Base-by-base conservation (phyloP, 371 early-diverging fungal genomes). In the Zychaea mexicana region DNA sequence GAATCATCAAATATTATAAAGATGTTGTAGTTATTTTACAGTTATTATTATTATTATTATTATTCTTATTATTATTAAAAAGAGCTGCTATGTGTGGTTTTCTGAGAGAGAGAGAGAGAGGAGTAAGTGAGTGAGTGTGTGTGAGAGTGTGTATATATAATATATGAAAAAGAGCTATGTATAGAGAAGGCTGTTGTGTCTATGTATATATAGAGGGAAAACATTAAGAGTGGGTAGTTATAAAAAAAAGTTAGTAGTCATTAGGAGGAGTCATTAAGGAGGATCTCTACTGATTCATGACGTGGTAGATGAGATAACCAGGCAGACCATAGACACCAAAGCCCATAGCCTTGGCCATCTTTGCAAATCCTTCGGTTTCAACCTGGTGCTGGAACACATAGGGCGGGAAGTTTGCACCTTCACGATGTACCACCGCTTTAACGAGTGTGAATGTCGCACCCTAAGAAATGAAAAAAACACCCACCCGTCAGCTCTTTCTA, bases 361-460 rank as follows among this genome's bases (percentile, higher is more conserved):
- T 88, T 32, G 89, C 90, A 72, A 92, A 81, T n/a, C 92, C 92
- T 77, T 90, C 92, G 9, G 91, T 90, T 67, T 92, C 91, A 5
- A 90, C 78, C 56, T 81, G 76, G 42, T 81, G 78, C 28, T 81
- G 73, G 52, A 74, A 81, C 5, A 71, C 58, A 58, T 70, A 81
- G 1, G 81, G 66, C 32, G 81, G 81, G 62, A 81, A 81, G 30
- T 71, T 76, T 26, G 87, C 83, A 10, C 90, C 91, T 42, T 82
- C 79, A 6, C 89, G 88, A 67, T 90, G 89, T 7, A 92, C 88
- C 33, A 77, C 70, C 9, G 90, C 85, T 62, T 86, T 88, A 52
- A 90, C 87, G 19, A 81, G 61, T 1, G 81, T 81, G 57, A 76
- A 78, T 17, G 81, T 81, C n/a, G 74, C 78, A 28, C 81, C 81